These are phyloP conservation scores for Cytospora piceicola DNA, from an alignment of 2,329 filamentous ascomycete genomes.

Conservation along the genomic window DNA sequence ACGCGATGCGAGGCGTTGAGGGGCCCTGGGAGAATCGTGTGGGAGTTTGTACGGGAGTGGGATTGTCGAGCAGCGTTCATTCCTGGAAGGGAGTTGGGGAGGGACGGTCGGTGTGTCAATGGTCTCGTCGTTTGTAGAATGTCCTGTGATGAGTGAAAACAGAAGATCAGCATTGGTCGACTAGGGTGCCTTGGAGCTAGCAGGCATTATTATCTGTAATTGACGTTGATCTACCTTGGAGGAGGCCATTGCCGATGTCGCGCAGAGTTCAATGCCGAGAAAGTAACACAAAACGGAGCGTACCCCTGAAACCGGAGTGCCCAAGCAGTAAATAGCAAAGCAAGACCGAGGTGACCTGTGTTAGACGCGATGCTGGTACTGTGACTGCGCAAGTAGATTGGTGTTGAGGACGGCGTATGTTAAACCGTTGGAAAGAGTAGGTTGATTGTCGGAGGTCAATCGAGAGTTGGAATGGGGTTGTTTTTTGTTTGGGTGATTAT, in stretches of 20 bases:
- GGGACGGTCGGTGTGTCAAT: slow-evolving; percentile 64
- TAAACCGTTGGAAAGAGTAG: slow-evolving; percentile 10
- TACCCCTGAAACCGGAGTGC: slow-evolving; percentile 13
- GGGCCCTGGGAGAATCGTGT: slow-evolving; percentile 76
- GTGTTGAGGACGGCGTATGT: slow-evolving; percentile 11
- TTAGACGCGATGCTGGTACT: slow-evolving; percentile 12
- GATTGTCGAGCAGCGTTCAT: slow-evolving; percentile 62
- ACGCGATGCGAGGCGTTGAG: slow-evolving; percentile 84
- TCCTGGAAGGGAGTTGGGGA: slow-evolving; percentile 61
- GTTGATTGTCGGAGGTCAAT: slow-evolving; percentile 14
- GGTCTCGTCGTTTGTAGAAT: slow-evolving; percentile 69
- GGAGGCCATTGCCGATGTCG: slow-evolving; percentile 60
- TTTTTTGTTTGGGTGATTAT: slow-evolving; percentile 24
- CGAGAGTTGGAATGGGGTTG: neutral
- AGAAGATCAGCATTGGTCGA: slow-evolving; percentile 45
- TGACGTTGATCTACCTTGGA: slow-evolving; percentile 56
- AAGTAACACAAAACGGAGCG: slow-evolving; percentile 32
- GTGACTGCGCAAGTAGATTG: slow-evolving; percentile 14
- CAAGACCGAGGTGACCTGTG: slow-evolving; percentile 14
- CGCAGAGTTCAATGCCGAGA: slow-evolving; percentile 35
- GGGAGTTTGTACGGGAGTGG: slow-evolving; percentile 76
- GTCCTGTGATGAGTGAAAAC: slow-evolving; percentile 52
- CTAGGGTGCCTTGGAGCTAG: slow-evolving; percentile 37
- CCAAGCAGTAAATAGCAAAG: slow-evolving; percentile 29
- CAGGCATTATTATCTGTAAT: slow-evolving; percentile 32